These are phyloP conservation scores for Penicillium malachiteum DNA, from an alignment of 495 filamentous ascomycete species.

Conservation along the genomic window DNA sequence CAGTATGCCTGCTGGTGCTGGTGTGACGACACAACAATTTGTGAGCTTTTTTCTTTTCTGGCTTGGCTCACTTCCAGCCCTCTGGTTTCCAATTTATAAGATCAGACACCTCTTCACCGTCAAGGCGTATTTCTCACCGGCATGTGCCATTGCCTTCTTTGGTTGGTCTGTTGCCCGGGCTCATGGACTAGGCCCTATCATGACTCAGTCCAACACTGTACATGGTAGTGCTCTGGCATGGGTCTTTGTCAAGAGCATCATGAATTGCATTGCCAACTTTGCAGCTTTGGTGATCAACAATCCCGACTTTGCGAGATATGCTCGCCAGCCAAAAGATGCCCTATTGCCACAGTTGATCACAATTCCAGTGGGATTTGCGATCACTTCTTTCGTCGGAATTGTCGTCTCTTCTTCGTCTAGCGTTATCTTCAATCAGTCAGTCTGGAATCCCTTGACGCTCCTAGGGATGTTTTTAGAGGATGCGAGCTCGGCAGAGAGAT, in stretches of 20 bases:
- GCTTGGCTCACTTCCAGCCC: constrained; percentile 68
- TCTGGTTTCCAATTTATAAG: constrained; percentile 63
- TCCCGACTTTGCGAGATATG: constrained; percentile 85
- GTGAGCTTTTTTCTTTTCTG: constrained; percentile 79
- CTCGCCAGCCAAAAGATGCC: constrained; percentile 72
- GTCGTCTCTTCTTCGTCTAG: constrained; percentile 81
- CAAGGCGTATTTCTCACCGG: constrained; percentile 79
- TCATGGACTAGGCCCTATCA: constrained; percentile 77
- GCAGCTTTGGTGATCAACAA: constrained; percentile 76
- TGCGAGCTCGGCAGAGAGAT: constrained; percentile 68
- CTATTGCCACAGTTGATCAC: constrained; percentile 82
- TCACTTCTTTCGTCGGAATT: constrained; percentile 89
- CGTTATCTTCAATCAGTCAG: constrained; percentile 69
- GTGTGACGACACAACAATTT: constrained; percentile 72
- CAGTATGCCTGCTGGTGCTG: constrained; percentile 57
- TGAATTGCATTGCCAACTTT: constrained; percentile 87
- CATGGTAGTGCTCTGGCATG: constrained; percentile 70
- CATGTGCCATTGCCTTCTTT: constrained; percentile 78
- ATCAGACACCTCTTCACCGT: constrained; percentile 85
- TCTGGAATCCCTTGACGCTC: constrained; percentile 83
- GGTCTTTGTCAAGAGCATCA: constrained; percentile 77
- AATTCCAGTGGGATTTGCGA: constrained; percentile 77
- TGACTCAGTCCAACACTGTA: constrained; percentile 62
- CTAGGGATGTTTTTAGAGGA: constrained; percentile 68
- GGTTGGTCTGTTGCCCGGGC: constrained; percentile 83